A percentile compares a stretch with the other conserved stretches of the same genome.
phyloP scores from a whole-genome alignment of 306 rosid species.

The Lathyrus oleraceus region DNA sequence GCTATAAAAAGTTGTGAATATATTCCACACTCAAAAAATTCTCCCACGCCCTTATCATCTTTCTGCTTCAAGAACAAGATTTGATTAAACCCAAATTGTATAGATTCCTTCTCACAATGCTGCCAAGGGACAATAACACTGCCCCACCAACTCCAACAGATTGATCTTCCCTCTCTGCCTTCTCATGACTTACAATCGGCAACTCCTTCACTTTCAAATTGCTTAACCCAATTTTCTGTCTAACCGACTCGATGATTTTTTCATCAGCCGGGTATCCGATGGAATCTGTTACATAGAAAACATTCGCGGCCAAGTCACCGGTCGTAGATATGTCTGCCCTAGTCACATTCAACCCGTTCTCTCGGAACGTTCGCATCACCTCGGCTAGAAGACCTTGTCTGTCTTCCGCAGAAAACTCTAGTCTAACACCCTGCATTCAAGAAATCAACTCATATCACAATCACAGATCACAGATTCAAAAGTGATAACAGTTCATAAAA shows the following conservation, averaged over 20 bases:
- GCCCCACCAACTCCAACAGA: slow-evolving; percentile 87
- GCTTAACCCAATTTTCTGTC: slow-evolving; percentile 72
- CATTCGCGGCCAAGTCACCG: slow-evolving; percentile 52
- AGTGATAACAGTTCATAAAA: not conserved
- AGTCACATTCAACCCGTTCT: slow-evolving; percentile 79
- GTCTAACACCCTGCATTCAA: slow-evolving; percentile 71
- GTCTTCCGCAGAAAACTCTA: slow-evolving; percentile 63
- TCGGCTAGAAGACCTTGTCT: slow-evolving; percentile 73
- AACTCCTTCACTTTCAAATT: slow-evolving; percentile 69
- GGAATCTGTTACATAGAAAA: slow-evolving; percentile 80
- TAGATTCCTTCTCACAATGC: slow-evolving; percentile 90
- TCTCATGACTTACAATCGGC: slow-evolving; percentile 51
- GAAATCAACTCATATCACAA: not conserved
- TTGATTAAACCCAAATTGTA: slow-evolving; percentile 89
- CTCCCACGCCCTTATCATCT: not conserved
- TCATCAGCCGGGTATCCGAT: slow-evolving; percentile 64
- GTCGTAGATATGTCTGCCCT: slow-evolving; percentile 82
- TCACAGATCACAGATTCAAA: not conserved
- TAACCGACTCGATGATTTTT: slow-evolving; percentile 64
- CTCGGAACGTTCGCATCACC: slow-evolving; percentile 88
- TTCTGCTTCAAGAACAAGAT: slow-evolving; percentile 64
- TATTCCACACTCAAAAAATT: slow-evolving; percentile 43
- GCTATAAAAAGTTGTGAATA: slow-evolving; percentile 44
- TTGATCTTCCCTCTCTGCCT: slow-evolving; percentile 61
- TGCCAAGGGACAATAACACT: slow-evolving; percentile 78